phyloP scores from a whole-genome alignment of 164 flowering plant species.

The Dillenia turbinata region DNA sequence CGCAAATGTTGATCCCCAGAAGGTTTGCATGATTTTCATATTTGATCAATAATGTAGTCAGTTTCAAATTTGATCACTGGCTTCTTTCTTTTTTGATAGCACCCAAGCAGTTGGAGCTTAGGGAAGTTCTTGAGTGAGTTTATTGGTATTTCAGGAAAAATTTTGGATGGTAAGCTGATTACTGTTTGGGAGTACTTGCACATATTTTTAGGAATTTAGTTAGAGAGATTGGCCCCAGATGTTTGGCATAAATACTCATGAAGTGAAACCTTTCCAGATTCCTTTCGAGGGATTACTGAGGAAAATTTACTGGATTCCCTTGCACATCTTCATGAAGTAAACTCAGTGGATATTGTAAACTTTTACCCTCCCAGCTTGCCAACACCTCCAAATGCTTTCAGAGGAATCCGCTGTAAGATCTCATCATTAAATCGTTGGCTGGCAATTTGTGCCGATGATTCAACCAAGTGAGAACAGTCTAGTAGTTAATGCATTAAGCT shows the following conservation, averaged over 20 bases:
- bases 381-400: conserved; percentile 68
- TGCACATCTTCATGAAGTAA: conserved; percentile 27
- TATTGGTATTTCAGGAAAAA: conserved; percentile 40
- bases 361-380: conserved; percentile 67
- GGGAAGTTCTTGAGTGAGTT: conserved; percentile 68
- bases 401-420: conserved; percentile 69
- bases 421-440: conserved; percentile 84
- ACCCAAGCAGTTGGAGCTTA: conserved; percentile 75
- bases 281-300: conserved; percentile 59
- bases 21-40: conserved; percentile 33
- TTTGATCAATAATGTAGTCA: background rate
- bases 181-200: background rate
- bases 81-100: conserved; percentile 30
- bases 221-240: background rate
- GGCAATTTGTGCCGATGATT: conserved; percentile 73
- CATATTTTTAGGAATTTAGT: background rate
- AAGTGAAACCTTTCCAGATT: conserved; percentile 34
- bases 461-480: conserved; percentile 44
- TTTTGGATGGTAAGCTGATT: conserved; percentile 48
- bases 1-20: conserved; percentile 54
- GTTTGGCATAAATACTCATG: conserved; percentile 10
- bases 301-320: conserved; percentile 54
- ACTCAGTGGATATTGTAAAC: conserved; percentile 35
- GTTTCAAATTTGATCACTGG: conserved; percentile 5
- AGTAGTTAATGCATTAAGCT: background rate